Evolutionary conservation across 441 rosid species (phyloP).

Genomic region (Euphorbia schlechtendalii): DNA sequence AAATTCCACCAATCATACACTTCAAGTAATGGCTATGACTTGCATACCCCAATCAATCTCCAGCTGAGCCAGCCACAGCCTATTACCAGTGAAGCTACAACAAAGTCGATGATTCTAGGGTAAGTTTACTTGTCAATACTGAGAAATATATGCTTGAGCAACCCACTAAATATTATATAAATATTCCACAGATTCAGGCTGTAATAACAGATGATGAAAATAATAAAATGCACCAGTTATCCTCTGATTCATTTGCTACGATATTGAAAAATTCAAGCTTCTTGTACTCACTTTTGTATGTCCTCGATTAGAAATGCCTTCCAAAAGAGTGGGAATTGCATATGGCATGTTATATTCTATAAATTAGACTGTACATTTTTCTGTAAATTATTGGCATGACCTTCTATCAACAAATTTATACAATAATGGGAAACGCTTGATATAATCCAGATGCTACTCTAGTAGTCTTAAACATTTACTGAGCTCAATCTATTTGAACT

Average conservation of each 20-base stretch:
- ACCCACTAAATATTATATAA: slow-evolving; percentile 12
- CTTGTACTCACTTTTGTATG: slow-evolving; percentile 18
- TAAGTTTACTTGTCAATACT: slow-evolving; percentile 21
- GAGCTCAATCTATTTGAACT: slow-evolving; percentile 6
- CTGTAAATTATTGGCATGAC: slow-evolving; percentile 17
- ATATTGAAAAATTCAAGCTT: slow-evolving; percentile 18
- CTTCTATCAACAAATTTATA: slow-evolving; percentile 24
- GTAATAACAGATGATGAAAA: slow-evolving; percentile 26
- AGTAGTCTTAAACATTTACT: slow-evolving; percentile 3
- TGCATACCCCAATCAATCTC: slow-evolving; percentile 40
- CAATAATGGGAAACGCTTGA: slow-evolving; percentile 22
- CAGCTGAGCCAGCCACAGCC: slow-evolving; percentile 61
- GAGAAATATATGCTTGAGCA: neutral
- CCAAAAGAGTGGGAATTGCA: slow-evolving; percentile 5
- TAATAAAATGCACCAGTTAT: slow-evolving; percentile 14
- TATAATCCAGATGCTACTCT: slow-evolving; percentile 14
- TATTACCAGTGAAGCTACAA: slow-evolving; percentile 29
- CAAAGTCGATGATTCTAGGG: slow-evolving; percentile 52
- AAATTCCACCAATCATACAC: slow-evolving; percentile 25
- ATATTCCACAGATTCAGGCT: slow-evolving; percentile 47
- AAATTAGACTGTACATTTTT: slow-evolving; percentile 19
- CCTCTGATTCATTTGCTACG: slow-evolving; percentile 14
- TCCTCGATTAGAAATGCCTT: slow-evolving; percentile 1
- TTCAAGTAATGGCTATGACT: slow-evolving; percentile 31
- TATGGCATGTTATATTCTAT: slow-evolving; percentile 24